phyloP scores from a whole-genome alignment of 129 eudicot species.

The Flaveria brownii region DNA sequence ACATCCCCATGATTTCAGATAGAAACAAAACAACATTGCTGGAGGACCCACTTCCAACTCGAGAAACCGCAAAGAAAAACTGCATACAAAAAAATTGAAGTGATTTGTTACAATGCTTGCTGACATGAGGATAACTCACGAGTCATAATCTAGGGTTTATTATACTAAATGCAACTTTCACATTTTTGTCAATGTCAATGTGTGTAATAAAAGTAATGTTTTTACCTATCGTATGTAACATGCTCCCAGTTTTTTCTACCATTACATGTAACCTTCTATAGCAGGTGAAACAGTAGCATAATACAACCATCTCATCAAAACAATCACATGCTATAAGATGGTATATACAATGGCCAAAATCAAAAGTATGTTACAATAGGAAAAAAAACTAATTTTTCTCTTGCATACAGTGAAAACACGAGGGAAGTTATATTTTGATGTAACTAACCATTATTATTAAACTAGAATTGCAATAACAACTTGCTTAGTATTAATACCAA shows the following conservation, averaged over 20 bases:
- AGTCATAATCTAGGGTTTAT: neutral
- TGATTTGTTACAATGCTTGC: neutral
- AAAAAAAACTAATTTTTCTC: no score
- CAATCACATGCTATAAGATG: neutral
- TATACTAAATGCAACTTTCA: neutral
- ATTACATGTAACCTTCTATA: no score
- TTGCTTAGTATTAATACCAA: conserved; percentile 7
- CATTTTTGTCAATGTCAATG: no score
- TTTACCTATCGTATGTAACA: neutral
- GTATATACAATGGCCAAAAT: neutral
- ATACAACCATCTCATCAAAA: neutral
- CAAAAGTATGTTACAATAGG: no score
- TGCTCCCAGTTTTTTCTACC: no score
- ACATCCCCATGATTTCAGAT: conserved; percentile 99
- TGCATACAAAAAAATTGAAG: conserved; percentile 35
- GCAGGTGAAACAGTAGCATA: neutral
- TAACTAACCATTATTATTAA: neutral
- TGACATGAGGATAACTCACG: neutral
- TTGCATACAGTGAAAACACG: neutral
- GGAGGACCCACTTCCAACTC: conserved; percentile 99
- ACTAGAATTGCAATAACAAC: neutral
- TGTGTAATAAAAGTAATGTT: no score
- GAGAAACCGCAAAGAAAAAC: conserved; percentile 98
- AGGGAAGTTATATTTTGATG: neutral
- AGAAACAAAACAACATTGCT: conserved; percentile 95